A percentile compares a stretch with the other conserved stretches of the same genome.
These are phyloP conservation scores for Dacryopinax spathularia DNA, from an alignment of 768 basidiomycete genomes.

Conservation along the genomic window DNA sequence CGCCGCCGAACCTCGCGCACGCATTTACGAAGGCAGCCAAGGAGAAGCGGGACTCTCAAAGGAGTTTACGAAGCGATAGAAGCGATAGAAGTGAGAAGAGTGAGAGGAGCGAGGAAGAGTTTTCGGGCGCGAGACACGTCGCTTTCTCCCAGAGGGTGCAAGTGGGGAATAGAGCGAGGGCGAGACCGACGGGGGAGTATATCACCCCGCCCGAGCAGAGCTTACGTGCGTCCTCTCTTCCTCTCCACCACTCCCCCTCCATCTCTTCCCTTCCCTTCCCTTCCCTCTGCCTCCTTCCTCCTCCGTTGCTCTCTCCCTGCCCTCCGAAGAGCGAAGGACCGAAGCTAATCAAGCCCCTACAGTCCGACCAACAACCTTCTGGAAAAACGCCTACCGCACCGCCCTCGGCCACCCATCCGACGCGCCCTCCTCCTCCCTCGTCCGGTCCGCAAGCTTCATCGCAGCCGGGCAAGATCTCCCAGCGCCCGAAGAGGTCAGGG, in stretches of 20 bases:
- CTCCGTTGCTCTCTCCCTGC: no score
- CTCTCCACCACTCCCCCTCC: neutral
- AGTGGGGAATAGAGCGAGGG: no score
- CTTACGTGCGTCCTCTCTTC: neutral
- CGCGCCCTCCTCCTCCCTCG: slow-evolving; percentile 56
- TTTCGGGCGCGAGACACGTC: no score
- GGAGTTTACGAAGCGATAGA: no score
- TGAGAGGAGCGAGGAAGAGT: no score
- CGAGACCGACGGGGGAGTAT: neutral
- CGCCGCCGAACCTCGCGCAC: neutral
- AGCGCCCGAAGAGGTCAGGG: neutral
- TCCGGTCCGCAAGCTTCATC: slow-evolving; percentile 58
- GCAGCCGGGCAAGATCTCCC: slow-evolving; percentile 26
- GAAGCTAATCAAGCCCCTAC: no score
- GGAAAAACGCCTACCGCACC: slow-evolving; percentile 57
- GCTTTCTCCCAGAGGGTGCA: no score
- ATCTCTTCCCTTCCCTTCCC: neutral
- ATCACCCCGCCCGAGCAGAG: neutral
- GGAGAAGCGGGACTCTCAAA: no score
- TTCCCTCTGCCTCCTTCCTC: neutral
- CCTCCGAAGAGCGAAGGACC: no score
- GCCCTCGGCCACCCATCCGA: slow-evolving; percentile 58
- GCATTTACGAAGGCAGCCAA: no score
- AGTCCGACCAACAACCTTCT: slow-evolving; percentile 76
- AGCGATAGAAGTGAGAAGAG: no score